Conservation (phyloP, 2,329 filamentous ascomycete genomes). For the Cryphonectria radicalis region DNA sequence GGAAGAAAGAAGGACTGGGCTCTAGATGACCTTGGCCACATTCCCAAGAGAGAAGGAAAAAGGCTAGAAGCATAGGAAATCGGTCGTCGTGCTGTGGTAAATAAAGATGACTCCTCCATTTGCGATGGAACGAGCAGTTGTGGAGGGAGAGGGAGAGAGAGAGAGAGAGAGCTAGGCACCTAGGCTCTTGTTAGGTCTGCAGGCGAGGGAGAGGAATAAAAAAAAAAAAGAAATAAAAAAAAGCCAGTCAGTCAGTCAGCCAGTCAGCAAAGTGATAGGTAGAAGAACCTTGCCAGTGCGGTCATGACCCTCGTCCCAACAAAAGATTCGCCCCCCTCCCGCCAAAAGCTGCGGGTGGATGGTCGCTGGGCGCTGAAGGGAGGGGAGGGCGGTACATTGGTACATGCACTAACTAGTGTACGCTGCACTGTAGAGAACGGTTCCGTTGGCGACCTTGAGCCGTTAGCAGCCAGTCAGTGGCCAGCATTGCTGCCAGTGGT, state of each 20-base stretch:
- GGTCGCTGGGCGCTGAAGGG: neutral
- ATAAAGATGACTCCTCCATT: neutral
- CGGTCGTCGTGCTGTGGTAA: neutral
- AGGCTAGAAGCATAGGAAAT: neutral
- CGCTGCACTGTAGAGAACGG: neutral
- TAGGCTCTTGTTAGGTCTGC: neutral
- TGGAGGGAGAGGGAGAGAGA: neutral
- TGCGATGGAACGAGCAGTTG: neutral
- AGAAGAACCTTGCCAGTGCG: neutral
- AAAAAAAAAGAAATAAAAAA: neutral
- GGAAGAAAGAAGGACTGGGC: neutral
- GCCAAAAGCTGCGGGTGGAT: conserved; percentile 4
- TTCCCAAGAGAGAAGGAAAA: neutral
- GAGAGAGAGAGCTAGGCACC: too few species aligned
- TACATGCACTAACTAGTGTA: neutral
- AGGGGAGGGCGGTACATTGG: neutral
- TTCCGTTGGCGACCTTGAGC: conserved; percentile 5
- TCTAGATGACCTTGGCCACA: neutral
- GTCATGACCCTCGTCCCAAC: conserved; percentile 9
- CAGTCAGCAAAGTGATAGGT: conserved; percentile 3
- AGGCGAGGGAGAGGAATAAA: too few species aligned
- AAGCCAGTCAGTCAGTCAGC: neutral
- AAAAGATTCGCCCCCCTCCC: conserved; percentile 14
- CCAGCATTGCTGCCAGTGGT: neutral
- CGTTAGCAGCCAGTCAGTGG: conserved; percentile 7